These are phyloP conservation scores for Parathielavia hyrcaniae DNA, from an alignment of 495 filamentous ascomycete genomes.

Conservation along the genomic window DNA sequence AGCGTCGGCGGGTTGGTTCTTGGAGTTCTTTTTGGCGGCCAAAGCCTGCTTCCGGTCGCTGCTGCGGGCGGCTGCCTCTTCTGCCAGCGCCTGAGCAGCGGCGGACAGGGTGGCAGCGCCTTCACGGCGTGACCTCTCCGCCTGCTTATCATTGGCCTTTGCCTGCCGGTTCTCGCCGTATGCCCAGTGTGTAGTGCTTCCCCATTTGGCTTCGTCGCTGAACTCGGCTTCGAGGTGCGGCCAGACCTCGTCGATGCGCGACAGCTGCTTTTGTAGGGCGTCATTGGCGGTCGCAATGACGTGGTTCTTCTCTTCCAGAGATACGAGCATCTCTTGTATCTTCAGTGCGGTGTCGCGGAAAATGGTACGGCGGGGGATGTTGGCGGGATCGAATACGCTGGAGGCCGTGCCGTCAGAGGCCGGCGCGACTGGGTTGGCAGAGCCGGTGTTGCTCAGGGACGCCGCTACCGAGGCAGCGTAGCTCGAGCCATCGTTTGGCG, in stretches of 20 bases:
- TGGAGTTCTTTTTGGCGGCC: constrained; percentile 61
- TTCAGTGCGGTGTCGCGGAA: constrained; percentile 54
- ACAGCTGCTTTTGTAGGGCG: constrained; percentile 76
- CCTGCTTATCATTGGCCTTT: constrained; percentile 49
- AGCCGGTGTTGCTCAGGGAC: constrained; percentile 39
- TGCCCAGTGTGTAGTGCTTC: constrained; percentile 90
- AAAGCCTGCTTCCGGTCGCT: constrained; percentile 75
- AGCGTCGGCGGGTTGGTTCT: constrained; percentile 43
- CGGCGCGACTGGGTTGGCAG: constrained; percentile 26
- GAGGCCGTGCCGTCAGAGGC: constrained; percentile 36
- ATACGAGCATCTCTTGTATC: constrained; percentile 71
- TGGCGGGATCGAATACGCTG: constrained; percentile 43
- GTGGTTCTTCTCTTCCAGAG: constrained; percentile 93
- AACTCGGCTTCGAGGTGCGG: constrained; percentile 80
- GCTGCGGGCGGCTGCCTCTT: constrained; percentile 71
- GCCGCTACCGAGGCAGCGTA: constrained; percentile 38
- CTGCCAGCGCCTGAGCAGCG: constrained; percentile 64
- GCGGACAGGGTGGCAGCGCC: constrained; percentile 62
- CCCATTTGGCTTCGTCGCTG: constrained; percentile 87
- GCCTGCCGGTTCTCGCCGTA: constrained; percentile 79
- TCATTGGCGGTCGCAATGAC: constrained; percentile 86
- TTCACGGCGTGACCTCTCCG: constrained; percentile 70
- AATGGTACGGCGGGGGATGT: constrained; percentile 55
- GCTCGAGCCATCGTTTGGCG: constrained; percentile 39
- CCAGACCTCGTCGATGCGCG: constrained; percentile 75